These are phyloP conservation scores for Cryptosporidium viatorum DNA, from an alignment of 169 alveolate species.

Conservation along the genomic window DNA sequence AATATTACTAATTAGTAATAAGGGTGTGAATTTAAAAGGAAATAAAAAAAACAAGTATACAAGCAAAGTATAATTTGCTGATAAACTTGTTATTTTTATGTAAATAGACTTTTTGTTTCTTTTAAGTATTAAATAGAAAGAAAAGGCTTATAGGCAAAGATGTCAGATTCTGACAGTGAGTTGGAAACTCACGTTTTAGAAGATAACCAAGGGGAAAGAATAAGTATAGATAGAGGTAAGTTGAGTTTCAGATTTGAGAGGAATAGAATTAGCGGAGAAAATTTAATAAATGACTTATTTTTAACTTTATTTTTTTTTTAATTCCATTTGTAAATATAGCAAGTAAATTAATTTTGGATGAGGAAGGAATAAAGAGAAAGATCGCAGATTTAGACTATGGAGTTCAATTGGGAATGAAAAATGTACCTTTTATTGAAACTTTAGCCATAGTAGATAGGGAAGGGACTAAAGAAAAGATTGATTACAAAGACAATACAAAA, in stretches of 20 bases:
- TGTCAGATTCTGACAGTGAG: slow-evolving; percentile 67
- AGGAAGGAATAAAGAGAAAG: slow-evolving; percentile 23
- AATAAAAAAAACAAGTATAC: neutral
- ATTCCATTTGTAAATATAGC: neutral
- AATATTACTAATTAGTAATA: neutral
- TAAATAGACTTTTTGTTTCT: neutral
- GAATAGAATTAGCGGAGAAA: neutral
- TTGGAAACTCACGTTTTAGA: slow-evolving; percentile 55
- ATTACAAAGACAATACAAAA: slow-evolving; percentile 33
- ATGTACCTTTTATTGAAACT: slow-evolving; percentile 56
- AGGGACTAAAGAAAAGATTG: slow-evolving; percentile 14
- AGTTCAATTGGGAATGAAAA: slow-evolving; percentile 11
- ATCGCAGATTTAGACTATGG: slow-evolving; percentile 11
- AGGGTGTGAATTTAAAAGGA: neutral
- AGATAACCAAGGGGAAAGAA: neutral
- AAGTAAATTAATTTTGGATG: slow-evolving; percentile 7
- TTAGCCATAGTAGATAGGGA: slow-evolving; percentile 1
- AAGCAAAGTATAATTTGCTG: neutral
- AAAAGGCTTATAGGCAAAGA: neutral
- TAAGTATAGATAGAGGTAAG: slow-evolving; percentile 14
- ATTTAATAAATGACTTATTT: neutral
- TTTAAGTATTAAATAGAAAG: neutral
- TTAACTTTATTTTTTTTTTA: neutral
- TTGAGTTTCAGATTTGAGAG: neutral
- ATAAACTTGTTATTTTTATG: neutral